These are phyloP conservation scores for Tulasnella sp. DNA, from an alignment of 768 basidiomycete genomes.

Conservation along the genomic window DNA sequence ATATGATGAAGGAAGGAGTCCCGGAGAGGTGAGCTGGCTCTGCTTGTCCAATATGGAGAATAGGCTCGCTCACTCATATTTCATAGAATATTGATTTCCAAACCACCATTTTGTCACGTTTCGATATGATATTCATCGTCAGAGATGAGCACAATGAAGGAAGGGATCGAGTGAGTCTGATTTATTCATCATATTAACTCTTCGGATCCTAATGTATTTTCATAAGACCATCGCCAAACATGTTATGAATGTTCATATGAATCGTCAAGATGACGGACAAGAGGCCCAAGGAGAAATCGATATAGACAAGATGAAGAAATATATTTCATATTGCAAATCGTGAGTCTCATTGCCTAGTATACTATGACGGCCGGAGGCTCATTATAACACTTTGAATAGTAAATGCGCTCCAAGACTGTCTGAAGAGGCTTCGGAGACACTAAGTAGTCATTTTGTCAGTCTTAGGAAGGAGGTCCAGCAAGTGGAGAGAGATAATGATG, in stretches of 20 bases:
- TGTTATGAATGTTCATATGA: slow-evolving; percentile 99
- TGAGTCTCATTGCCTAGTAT: slow-evolving; percentile 27
- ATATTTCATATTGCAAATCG: slow-evolving; percentile 93
- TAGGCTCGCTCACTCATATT: not conserved
- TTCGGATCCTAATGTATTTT: not conserved
- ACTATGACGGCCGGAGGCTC: not conserved
- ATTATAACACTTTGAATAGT: slow-evolving; percentile 30
- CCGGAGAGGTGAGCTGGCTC: slow-evolving; percentile 57
- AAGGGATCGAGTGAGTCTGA: slow-evolving; percentile 60
- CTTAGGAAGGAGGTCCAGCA: slow-evolving; percentile 88
- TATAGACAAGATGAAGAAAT: slow-evolving; percentile 97
- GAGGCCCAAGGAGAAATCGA: slow-evolving; percentile 84
- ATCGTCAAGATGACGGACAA: slow-evolving; percentile 51
- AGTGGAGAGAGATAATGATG: slow-evolving; percentile 93
- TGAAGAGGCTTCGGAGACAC: slow-evolving; percentile 86
- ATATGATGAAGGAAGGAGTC: slow-evolving; percentile 92
- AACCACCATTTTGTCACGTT: slow-evolving; percentile 93
- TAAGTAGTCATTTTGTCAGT: slow-evolving; percentile 88
- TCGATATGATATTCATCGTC: slow-evolving; percentile 99
- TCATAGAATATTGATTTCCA: slow-evolving; percentile 87
- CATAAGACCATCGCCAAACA: slow-evolving; percentile 83
- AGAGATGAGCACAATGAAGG: slow-evolving; percentile 95
- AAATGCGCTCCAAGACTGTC: slow-evolving; percentile 95
- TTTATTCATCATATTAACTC: not conserved
- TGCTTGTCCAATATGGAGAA: not conserved